A percentile compares a stretch with the other conserved stretches of the same genome.
These are phyloP conservation scores for Otatea glauca DNA, from an alignment of 176 grass and related monocot species.

Conservation along the genomic window DNA sequence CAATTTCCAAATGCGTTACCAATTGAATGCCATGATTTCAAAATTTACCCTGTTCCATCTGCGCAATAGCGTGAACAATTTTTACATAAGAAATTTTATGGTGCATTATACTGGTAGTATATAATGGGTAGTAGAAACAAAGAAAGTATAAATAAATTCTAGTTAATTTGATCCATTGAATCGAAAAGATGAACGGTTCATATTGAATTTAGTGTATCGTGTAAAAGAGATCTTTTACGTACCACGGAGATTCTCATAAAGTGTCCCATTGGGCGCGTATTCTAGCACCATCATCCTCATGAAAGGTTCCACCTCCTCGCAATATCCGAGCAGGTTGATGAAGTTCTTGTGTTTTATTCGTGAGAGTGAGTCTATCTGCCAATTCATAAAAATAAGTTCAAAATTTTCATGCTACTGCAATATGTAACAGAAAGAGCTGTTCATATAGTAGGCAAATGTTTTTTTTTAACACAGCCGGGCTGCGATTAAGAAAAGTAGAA, in stretches of 20 bases:
- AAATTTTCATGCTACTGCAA: slow-evolving; percentile 9
- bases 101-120: too few species aligned
- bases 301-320: slow-evolving; percentile 88
- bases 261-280: slow-evolving; percentile 70
- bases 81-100: too few species aligned
- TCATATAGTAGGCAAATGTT: not conserved
- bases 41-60: not conserved
- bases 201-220: too few species aligned
- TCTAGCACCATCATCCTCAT: slow-evolving; percentile 84
- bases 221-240: too few species aligned
- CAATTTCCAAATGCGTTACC: not conserved
- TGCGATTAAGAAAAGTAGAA: too few species aligned
- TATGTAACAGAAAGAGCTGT: not conserved
- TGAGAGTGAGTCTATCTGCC: slow-evolving; percentile 70
- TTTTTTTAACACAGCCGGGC: too few species aligned
- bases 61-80: slow-evolving; percentile 15
- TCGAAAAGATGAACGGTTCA: too few species aligned
- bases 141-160: too few species aligned
- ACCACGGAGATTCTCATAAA: slow-evolving; percentile 81
- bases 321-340: slow-evolving; percentile 75
- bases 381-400: slow-evolving; percentile 1
- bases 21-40: too few species aligned
- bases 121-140: too few species aligned
- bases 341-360: slow-evolving; percentile 91
- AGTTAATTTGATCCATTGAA: too few species aligned